Evolutionary conservation across 257 asterid genomes (phyloP), one percentile per base, ranked within the genome.

Genomic region (Solanum pennellii): DNA sequence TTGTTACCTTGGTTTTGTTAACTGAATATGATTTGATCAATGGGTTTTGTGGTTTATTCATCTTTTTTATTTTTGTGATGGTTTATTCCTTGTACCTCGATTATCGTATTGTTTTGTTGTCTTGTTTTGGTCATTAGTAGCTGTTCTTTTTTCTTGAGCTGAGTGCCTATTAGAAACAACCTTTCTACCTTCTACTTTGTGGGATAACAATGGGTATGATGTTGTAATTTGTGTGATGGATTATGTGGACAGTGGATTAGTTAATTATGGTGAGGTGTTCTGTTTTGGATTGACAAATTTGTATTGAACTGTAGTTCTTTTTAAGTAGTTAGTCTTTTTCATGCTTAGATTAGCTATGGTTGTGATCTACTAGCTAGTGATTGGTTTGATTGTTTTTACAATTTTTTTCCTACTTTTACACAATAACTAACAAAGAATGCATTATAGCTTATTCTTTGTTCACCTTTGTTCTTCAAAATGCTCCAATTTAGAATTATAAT

Each of bases 111-210:
- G 23, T 52, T 52, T 52, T 52, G 23, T 47, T 47, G 56, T 45
- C 21, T 52, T 52, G 23, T 52, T 52, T 52, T 52, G 23, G 62
- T 52, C 0, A 3, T 16, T 52, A 16, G 1, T 12, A 4, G 52
- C 1, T 52, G 62, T 16, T 52, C 0, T 52, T 52, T 52, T 52
- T 52, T 52, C 23, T 52, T 52, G 62, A 52, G 10, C 23, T 16
- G 0, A 52, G 0, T 13, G 23, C 7, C 62, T 52, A 49, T 49
- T 0, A 52, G 1, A 52, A 52, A 52, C 10, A 0, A 0, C 6
- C 62, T 52, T 16, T 52, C 1, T 52, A 0, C 1, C 9, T 49
- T 16, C 9, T 23, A 52, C 62, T 16, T 16, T 1, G 23, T 52
- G 62, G 23, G 0, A 52, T 16, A 16, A 52, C 62, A 16, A 0